These are phyloP conservation scores for Craterostigma plantagineum DNA, from an alignment of 257 asterid species.

Conservation along the genomic window DNA sequence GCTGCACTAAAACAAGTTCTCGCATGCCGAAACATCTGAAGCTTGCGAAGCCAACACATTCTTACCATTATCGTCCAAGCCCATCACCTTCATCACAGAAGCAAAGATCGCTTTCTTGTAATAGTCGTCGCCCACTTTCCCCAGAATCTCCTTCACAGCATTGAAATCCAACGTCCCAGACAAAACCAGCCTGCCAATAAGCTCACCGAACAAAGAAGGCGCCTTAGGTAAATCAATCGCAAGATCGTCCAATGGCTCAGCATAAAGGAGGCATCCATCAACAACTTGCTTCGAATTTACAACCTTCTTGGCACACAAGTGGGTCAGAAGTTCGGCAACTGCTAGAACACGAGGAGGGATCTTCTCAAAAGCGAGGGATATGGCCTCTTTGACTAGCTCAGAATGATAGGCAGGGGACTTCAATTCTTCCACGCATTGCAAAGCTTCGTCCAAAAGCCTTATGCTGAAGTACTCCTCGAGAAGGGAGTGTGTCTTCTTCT, in stretches of 20 bases:
- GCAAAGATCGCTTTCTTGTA: constrained; percentile 40
- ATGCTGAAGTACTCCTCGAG: constrained; percentile 68
- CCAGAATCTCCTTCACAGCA: constrained; percentile 38
- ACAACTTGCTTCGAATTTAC: constrained; percentile 23
- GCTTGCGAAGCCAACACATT: constrained; percentile 49
- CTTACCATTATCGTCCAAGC: constrained; percentile 29
- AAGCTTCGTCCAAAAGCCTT: constrained; percentile 57
- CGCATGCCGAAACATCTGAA: constrained; percentile 46
- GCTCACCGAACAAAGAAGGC: constrained; percentile 62
- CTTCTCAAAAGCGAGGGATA: constrained; percentile 56
- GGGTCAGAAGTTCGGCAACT: constrained; percentile 32
- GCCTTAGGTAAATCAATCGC: constrained; percentile 90
- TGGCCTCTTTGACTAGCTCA: constrained; percentile 67
- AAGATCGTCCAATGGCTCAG: constrained; percentile 49
- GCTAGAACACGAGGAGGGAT: constrained; percentile 54
- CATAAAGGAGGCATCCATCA: constrained; percentile 35
- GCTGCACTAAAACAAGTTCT: constrained; percentile 29
- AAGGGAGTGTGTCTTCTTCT: constrained; percentile 40
- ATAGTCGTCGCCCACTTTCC: constrained; percentile 35
- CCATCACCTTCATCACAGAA: constrained; percentile 19
- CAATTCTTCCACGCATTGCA: constrained; percentile 71
- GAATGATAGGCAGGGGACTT: constrained; percentile 62
- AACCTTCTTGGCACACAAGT: constrained; percentile 42
- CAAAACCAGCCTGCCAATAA: constrained; percentile 46
- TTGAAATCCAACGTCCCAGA: constrained; percentile 47